These are phyloP conservation scores for Chytridium lagenaria DNA, from an alignment of 371 early-diverging fungal species.

Conservation along the genomic window DNA sequence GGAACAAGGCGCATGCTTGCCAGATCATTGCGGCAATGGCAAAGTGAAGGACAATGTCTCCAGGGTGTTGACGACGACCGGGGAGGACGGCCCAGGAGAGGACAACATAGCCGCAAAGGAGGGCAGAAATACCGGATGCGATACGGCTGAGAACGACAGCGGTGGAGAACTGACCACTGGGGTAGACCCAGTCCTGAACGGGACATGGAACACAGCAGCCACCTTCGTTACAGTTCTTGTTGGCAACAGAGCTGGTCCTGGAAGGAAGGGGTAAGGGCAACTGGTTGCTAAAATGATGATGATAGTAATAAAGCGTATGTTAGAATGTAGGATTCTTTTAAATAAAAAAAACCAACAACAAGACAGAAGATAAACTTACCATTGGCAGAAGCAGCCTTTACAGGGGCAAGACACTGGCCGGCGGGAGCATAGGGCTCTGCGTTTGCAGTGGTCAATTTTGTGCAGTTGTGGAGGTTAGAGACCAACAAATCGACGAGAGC, in stretches of 20 bases:
- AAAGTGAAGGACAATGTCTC: constrained; percentile 68
- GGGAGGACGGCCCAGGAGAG: constrained; percentile 65
- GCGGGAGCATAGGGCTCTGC: background rate
- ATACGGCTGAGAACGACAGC: constrained; percentile 27
- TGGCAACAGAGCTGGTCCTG: constrained; percentile 8
- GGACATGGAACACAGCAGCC: constrained; percentile 46
- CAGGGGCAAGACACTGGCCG: constrained; percentile 12
- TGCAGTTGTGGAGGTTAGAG: constrained; percentile 6
- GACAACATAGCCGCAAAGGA: constrained; percentile 58
- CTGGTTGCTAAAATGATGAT: background rate
- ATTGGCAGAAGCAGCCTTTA: background rate
- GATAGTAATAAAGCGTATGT: background rate
- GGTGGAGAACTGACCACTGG: constrained; percentile 22
- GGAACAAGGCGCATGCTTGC: constrained; percentile 52
- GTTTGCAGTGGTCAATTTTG: background rate
- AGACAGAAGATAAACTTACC: background rate
- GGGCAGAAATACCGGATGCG: constrained; percentile 60
- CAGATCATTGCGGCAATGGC: constrained; percentile 57
- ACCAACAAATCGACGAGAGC: background rate
- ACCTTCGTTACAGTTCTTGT: constrained; percentile 18
- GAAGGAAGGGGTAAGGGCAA: constrained; percentile 20
- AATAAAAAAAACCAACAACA: background rate
- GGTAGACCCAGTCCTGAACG: constrained; percentile 28
- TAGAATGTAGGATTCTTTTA: no score
- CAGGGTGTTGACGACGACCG: constrained; percentile 70